phyloP scores from a whole-genome alignment of 2,329 filamentous ascomycete genomes.

The Penicillium freii region DNA sequence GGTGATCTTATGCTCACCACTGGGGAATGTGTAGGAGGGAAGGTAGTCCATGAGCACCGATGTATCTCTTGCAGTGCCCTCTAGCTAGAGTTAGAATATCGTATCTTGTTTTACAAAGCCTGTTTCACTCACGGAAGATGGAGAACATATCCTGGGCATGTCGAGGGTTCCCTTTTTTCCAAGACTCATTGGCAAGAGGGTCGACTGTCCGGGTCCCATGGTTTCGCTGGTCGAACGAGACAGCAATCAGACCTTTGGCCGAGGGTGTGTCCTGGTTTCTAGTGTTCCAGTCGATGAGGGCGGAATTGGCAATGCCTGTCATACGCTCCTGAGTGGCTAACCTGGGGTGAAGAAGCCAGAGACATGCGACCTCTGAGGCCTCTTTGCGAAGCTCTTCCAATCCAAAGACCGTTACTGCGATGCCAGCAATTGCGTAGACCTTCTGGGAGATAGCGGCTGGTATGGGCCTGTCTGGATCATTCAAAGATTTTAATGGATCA shows the following conservation, averaged over 20 bases:
- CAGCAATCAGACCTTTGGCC: conserved; percentile 67
- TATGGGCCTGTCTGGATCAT: conserved; percentile 27
- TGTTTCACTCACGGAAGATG: conserved; percentile 60
- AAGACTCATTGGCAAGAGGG: conserved; percentile 68
- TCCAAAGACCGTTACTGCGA: conserved; percentile 77
- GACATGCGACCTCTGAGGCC: conserved; percentile 62
- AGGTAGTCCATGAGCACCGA: conserved; percentile 73
- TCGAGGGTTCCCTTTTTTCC: conserved; percentile 72
- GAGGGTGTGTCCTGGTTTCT: conserved; percentile 34
- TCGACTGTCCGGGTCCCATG: conserved; percentile 74
- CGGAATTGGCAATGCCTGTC: conserved; percentile 67
- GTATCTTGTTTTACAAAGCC: background rate
- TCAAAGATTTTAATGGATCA: conserved; percentile 37
- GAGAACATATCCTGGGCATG: conserved; percentile 94
- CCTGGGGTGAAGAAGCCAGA: conserved; percentile 91
- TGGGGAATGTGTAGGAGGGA: conserved; percentile 68
- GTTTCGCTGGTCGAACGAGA: conserved; percentile 89
- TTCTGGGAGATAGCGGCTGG: conserved; percentile 57
- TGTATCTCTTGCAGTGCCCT: conserved; percentile 72
- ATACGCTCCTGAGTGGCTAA: conserved; percentile 69
- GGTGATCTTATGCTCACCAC: conserved; percentile 46
- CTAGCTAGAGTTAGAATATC: conserved; percentile 25
- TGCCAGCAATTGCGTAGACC: conserved; percentile 71
- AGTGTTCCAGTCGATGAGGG: conserved; percentile 67
- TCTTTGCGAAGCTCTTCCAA: conserved; percentile 67